A percentile compares a stretch with the other conserved stretches of the same genome.
Evolutionary conservation across 805 yeast genomes (phyloP).

Genomic region (Wickerhamiella bombiphila): DNA sequence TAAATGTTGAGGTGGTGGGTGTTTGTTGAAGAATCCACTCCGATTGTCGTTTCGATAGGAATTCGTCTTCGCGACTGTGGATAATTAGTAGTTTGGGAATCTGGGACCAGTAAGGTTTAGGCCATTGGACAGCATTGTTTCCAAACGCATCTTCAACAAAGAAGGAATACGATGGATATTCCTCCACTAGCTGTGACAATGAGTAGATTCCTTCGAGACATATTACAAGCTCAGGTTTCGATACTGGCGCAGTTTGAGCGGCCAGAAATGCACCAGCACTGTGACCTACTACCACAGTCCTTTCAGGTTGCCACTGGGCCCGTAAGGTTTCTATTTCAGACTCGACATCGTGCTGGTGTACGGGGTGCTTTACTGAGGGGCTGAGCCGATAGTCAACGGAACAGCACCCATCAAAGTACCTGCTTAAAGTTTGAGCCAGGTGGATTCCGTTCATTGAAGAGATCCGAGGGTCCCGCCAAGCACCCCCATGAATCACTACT

Average conservation of each 20-base stretch:
- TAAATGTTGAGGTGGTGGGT: conserved; percentile 4
- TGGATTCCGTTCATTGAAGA: conserved; percentile 41
- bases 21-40: conserved; percentile 6
- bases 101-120: conserved; percentile 11
- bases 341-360: conserved; percentile 42
- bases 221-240: conserved; percentile 4
- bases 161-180: conserved; percentile 42
- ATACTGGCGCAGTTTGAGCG: conserved; percentile 27
- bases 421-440: conserved; percentile 22
- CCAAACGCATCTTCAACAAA: conserved; percentile 51
- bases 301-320: conserved; percentile 17
- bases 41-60: conserved; percentile 40
- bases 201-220: conserved; percentile 59
- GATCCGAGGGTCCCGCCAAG: conserved; percentile 62
- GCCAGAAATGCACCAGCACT: conserved; percentile 66
- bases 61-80: conserved; percentile 56
- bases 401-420: conserved; percentile 19
- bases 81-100: conserved; percentile 6
- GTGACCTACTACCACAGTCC: conserved; percentile 44
- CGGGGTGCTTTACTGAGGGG: conserved; percentile 48
- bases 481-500: conserved; percentile 74
- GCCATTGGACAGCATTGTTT: too few relatives aligned
- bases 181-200: conserved; percentile 34
- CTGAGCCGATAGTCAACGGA: conserved; percentile 53
- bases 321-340: conserved; percentile 26